phyloP scores from a whole-genome alignment of 352 stramenopile genomes.

The Phytophthora sansomeana region DNA sequence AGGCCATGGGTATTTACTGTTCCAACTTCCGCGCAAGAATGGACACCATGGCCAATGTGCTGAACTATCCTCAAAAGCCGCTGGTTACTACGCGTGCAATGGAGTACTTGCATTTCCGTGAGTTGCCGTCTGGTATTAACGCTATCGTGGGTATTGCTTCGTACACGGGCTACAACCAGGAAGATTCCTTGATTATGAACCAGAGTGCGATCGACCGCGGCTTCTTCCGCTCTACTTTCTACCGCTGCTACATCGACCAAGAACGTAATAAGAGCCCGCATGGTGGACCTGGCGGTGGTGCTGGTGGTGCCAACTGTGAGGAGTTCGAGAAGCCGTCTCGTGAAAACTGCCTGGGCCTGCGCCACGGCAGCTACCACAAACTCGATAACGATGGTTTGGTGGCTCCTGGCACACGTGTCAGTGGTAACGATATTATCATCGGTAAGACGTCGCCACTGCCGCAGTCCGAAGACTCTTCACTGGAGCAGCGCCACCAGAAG shows the following conservation, averaged over 20 bases:
- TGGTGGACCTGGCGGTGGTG: constrained; percentile 60
- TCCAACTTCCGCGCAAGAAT: constrained; percentile 99
- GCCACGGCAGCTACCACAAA: constrained; percentile 98
- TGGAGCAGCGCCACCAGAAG: constrained; percentile 95
- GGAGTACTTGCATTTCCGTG: constrained; percentile 98
- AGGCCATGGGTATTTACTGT: constrained; percentile 99
- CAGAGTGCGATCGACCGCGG: constrained; percentile 99
- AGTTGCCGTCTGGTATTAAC: constrained; percentile 99
- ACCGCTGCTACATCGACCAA: constrained; percentile 98
- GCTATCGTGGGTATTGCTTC: constrained; percentile 92
- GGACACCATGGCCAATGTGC: constrained; percentile 99
- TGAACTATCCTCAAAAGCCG: constrained; percentile 99
- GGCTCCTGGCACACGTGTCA: constrained; percentile 96
- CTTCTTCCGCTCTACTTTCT: constrained; percentile 99
- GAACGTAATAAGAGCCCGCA: constrained; percentile 88
- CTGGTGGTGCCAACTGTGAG: constrained; percentile 80
- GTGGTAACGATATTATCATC: constrained; percentile 99
- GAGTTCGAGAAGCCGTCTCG: constrained; percentile 96
- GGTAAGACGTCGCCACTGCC: constrained; percentile 97
- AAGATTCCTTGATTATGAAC: constrained; percentile 99
- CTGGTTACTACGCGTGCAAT: constrained; percentile 99
- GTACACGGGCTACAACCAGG: constrained; percentile 98
- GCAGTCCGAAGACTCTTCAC: constrained; percentile 77
- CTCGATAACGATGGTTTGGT: constrained; percentile 98
- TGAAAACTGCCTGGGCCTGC: constrained; percentile 95